phyloP scores from a whole-genome alignment of 2,329 filamentous ascomycete genomes.

The Fusarium stilboides region DNA sequence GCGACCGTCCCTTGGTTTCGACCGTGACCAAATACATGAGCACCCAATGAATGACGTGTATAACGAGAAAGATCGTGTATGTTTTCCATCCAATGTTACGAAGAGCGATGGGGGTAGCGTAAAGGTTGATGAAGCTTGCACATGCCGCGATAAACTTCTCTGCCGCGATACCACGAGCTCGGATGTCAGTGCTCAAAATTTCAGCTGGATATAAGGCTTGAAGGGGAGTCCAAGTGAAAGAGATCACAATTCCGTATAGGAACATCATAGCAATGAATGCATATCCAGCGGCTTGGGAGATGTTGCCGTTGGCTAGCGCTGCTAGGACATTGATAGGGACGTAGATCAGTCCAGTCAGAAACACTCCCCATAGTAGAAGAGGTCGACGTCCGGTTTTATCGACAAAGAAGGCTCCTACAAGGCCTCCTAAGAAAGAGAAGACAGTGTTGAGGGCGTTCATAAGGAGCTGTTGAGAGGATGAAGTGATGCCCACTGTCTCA shows the following conservation, averaged over 20 bases:
- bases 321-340: slow-evolving; percentile 17
- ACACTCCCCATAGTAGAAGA: slow-evolving; percentile 10
- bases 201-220: slow-evolving; percentile 8
- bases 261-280: slow-evolving; percentile 16
- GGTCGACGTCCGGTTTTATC: slow-evolving; percentile 6
- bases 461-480: slow-evolving; percentile 8
- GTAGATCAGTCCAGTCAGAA: slow-evolving; percentile 11
- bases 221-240: slow-evolving; percentile 16
- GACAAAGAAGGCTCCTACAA: slow-evolving; percentile 1
- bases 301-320: background rate
- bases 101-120: slow-evolving; percentile 10
- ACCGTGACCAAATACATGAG: slow-evolving; percentile 13
- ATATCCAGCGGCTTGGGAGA: slow-evolving; percentile 1
- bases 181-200: slow-evolving; percentile 8
- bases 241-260: slow-evolving; percentile 8
- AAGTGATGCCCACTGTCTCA: slow-evolving; percentile 10
- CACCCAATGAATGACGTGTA: slow-evolving; percentile 9
- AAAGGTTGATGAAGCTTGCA: slow-evolving; percentile 11
- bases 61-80: slow-evolving; percentile 7
- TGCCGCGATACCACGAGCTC: slow-evolving; percentile 9
- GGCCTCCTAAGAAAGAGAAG: background rate
- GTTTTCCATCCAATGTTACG: slow-evolving; percentile 11
- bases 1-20: slow-evolving; percentile 11
- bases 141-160: slow-evolving; percentile 8
- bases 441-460: slow-evolving; percentile 6